Evolutionary conservation across 1,139 yeast genomes (phyloP), one percentile per base, ranked within the genome.

Genomic region (Debaryomyces robertsiae): DNA sequence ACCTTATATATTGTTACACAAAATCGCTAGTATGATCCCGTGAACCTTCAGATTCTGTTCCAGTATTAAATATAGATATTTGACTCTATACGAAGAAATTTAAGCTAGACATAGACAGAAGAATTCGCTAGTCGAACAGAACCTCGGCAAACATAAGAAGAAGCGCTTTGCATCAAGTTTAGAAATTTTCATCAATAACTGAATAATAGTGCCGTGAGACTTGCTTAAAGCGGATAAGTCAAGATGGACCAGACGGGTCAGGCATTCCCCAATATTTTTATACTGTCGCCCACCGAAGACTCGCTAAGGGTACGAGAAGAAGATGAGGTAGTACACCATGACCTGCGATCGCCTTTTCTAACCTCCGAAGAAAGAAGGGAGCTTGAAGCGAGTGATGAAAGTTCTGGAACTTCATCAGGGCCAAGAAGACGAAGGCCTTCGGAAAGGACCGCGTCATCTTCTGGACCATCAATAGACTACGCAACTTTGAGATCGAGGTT

Each of bases 231-330:
- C 7, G 7, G 22, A 25, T 25, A 32, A 25, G 22, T 18, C 36
- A 33, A 25, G 3, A 33, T 33, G 36, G 30, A 33, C 25, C 23
- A 25, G 13, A 14, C 23, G 16, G 36, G 36, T 23, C 25, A 25
- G 9, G 10, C 16, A 4, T 16, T 24, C 9, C 36, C 36, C 16
- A 13, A 33, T 16, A 33, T 33, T 25, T 25, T 24, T 6, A 24
- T 33, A 3, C 30, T 18, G 30, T 33, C 36, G 11, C 36, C 36
- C 9, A 33, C 30, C 19, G 36, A 33, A 25, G 36, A 33, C 6
- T 17, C 24, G 6, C 9, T 33, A 16, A 3, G 35, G 29, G n/a
- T 10, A 32, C n/a, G 16, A 10, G 3, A 14, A 16, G 14, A 13
- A 27, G 22, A 14, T 10, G 4, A 32, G 22, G 9, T 10, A 10